These are phyloP conservation scores for Colletotrichum sublineola DNA, from an alignment of 2,329 filamentous ascomycete genomes.

Conservation along the genomic window DNA sequence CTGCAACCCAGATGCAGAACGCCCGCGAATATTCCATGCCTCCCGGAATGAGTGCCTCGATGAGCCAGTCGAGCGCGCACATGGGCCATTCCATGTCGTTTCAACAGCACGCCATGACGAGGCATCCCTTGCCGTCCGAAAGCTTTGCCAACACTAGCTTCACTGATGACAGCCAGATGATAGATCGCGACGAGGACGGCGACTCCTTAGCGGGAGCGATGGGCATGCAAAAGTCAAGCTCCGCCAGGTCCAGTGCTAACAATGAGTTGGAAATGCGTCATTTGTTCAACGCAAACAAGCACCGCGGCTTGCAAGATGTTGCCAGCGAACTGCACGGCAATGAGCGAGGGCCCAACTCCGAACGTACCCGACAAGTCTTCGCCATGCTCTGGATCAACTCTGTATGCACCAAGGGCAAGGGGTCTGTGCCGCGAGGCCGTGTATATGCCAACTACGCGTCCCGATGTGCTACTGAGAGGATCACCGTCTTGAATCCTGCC, in stretches of 20 bases:
- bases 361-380: conserved; percentile 87
- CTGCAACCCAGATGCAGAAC: conserved; percentile 65
- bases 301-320: conserved; percentile 77
- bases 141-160: conserved; percentile 68
- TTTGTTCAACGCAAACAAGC: conserved; percentile 77
- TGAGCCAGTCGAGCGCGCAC: conserved; percentile 48
- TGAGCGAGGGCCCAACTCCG: conserved; percentile 83
- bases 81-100: conserved; percentile 43
- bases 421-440: conserved; percentile 89
- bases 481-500: conserved; percentile 94
- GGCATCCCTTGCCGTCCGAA: conserved; percentile 68
- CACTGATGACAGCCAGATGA: conserved; percentile 71
- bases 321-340: conserved; percentile 82
- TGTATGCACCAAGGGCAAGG: conserved; percentile 80
- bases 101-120: conserved; percentile 56
- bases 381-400: conserved; percentile 88
- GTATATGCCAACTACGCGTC: conserved; percentile 97
- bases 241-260: conserved; percentile 77
- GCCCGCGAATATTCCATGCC: conserved; percentile 64
- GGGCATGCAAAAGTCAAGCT: conserved; percentile 66
- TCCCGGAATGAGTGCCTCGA: conserved; percentile 61
- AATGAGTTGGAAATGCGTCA: conserved; percentile 86
- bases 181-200: conserved; percentile 71
- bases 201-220: conserved; percentile 63
- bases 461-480: conserved; percentile 90